Conservation (phyloP, 164 flowering plant species). For the Vitis cinerea region DNA sequence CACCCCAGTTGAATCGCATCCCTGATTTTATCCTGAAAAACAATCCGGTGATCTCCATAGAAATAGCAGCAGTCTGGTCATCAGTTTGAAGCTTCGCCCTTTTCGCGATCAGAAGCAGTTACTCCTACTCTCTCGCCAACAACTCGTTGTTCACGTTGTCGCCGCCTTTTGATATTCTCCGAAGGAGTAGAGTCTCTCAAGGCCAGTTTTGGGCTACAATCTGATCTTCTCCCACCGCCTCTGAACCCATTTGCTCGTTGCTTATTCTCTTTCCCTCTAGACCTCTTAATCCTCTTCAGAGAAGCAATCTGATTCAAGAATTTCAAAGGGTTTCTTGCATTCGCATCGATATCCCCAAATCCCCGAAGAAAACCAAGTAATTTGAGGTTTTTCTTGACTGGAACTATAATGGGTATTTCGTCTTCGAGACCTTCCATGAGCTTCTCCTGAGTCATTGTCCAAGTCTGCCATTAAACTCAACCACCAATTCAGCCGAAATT, state of each 20-base stretch:
- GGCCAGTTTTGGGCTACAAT: constrained; percentile 43
- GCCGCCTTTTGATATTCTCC: constrained; percentile 29
- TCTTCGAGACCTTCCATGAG: constrained; percentile 87
- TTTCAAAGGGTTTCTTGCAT: constrained; percentile 44
- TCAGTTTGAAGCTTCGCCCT: no score
- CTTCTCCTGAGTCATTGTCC: constrained; percentile 29
- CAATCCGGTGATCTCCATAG: no score
- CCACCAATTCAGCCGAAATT: no score
- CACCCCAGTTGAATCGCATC: no score
- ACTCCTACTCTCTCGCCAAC: no score
- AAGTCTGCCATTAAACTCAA: no score
- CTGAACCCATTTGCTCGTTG: constrained; percentile 10
- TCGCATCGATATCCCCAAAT: constrained; percentile 31
- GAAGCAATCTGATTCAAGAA: constrained; percentile 43
- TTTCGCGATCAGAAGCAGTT: no score
- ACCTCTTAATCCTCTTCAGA: constrained; percentile 49
- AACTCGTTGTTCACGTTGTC: no score
- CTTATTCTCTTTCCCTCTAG: constrained; percentile 74
- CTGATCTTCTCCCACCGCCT: constrained; percentile 11
- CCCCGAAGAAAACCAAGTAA: constrained; percentile 26
- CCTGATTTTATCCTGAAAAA: no score
- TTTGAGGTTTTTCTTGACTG: constrained; percentile 50
- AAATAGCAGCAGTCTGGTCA: no score
- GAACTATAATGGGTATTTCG: constrained; percentile 28
- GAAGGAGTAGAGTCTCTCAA: constrained; percentile 35